These are phyloP conservation scores for Pulveroboletus sp. DNA, from an alignment of 768 basidiomycete species.

Conservation along the genomic window DNA sequence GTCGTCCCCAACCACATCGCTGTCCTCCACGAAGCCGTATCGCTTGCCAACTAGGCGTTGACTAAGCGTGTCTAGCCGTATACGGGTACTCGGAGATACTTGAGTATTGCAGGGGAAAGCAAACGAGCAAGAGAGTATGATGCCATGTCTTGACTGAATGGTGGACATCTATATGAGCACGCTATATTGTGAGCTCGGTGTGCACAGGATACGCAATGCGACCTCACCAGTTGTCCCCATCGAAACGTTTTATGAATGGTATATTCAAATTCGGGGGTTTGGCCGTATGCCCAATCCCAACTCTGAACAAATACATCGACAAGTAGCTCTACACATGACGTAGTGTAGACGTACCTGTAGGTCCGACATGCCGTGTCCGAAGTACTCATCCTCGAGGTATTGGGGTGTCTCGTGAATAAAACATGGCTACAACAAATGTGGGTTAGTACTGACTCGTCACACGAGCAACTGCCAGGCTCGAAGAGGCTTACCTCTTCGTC, in stretches of 20 bases:
- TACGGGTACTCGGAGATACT: background rate
- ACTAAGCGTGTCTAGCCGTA: constrained; percentile 24
- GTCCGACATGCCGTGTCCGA: constrained; percentile 68
- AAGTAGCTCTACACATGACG: background rate
- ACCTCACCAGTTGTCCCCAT: constrained; percentile 50
- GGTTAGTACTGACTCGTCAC: background rate
- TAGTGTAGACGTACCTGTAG: constrained; percentile 50
- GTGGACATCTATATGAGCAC: constrained; percentile 37
- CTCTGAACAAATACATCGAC: constrained; percentile 45
- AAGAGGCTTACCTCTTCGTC: constrained; percentile 30
- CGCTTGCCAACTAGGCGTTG: constrained; percentile 31
- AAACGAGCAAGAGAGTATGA: constrained; percentile 51
- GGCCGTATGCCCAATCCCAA: constrained; percentile 93
- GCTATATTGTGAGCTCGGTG: background rate
- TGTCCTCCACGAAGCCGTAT: constrained; percentile 39
- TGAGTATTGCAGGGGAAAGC: constrained; percentile 20
- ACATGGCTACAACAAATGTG: constrained; percentile 32
- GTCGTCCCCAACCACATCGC: constrained; percentile 3
- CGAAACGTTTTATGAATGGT: constrained; percentile 40
- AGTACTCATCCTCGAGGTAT: constrained; percentile 50
- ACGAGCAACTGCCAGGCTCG: background rate
- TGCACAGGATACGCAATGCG: constrained; percentile 6
- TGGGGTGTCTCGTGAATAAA: constrained; percentile 46
- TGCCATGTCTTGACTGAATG: constrained; percentile 64
- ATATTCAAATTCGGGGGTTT: constrained; percentile 91